Evolutionary conservation across 331 rosid genomes (phyloP).

Genomic region (Arachis monticola): DNA sequence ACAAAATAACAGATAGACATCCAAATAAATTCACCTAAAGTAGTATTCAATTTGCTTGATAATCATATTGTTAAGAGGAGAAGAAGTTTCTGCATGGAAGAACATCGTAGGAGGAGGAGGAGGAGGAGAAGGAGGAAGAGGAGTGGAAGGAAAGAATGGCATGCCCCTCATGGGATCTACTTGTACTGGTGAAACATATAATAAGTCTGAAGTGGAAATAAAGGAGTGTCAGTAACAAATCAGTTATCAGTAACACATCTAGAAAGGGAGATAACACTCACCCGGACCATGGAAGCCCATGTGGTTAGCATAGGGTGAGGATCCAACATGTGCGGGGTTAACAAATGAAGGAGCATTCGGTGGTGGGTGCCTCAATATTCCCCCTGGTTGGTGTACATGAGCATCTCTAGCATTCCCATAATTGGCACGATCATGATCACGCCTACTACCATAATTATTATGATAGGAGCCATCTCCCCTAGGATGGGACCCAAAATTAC

Average conservation of each 20-base stretch:
- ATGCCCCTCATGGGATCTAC: conserved; percentile 59
- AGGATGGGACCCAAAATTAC: conserved; percentile 55
- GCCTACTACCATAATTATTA: conserved; percentile 59
- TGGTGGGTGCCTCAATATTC: conserved; percentile 59
- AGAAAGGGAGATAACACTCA: conserved; percentile 38
- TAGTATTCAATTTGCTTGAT: conserved; percentile 78
- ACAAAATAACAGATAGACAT: neutral
- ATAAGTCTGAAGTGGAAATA: conserved; percentile 53
- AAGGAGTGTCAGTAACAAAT: conserved; percentile 33
- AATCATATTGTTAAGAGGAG: conserved; percentile 50
- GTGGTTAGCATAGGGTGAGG: conserved; percentile 51
- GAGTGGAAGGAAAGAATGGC: conserved; percentile 38
- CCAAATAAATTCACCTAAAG: conserved; percentile 61
- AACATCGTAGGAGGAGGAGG: conserved; percentile 58
- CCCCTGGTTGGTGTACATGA: conserved; percentile 62
- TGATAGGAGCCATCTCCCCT: conserved; percentile 66
- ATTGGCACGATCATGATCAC: conserved; percentile 68
- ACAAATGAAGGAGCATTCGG: conserved; percentile 54
- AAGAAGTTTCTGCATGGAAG: conserved; percentile 49
- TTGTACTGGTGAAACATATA: conserved; percentile 54
- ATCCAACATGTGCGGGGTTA: conserved; percentile 47
- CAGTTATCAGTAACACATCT: conserved; percentile 11
- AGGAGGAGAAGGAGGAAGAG: no score
- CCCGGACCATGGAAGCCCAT: conserved; percentile 68
- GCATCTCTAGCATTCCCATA: conserved; percentile 58